phyloP scores from a whole-genome alignment of 129 eudicot species.

The Saussurea involucrata region DNA sequence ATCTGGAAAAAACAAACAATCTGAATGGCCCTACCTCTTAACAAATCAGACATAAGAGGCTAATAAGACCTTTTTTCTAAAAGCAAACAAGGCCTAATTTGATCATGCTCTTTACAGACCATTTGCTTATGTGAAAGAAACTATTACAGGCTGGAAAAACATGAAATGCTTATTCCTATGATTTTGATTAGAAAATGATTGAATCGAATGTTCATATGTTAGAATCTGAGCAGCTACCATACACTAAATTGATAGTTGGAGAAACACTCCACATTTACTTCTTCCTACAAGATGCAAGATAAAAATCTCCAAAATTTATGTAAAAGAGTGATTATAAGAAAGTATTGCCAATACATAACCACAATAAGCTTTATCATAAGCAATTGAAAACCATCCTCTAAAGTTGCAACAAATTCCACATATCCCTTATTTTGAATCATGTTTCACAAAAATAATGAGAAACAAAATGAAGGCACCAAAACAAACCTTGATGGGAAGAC shows the following conservation, averaged over 20 bases:
- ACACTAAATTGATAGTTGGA: not conserved
- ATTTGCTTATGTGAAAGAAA: not conserved
- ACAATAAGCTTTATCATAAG: no score
- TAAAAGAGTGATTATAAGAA: not conserved
- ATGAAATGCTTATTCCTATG: not conserved
- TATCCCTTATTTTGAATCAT: not conserved
- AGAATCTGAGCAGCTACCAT: not conserved
- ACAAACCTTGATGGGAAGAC: conserved; percentile 77
- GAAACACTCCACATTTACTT: not conserved
- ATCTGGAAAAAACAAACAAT: no score
- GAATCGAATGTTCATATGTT: not conserved
- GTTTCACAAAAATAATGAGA: not conserved
- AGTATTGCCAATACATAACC: no score
- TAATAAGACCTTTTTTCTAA: no score
- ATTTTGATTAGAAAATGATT: not conserved
- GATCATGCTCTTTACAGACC: not conserved
- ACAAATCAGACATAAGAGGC: no score
- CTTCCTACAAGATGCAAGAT: not conserved
- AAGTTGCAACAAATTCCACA: not conserved
- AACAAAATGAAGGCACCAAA: conserved; percentile 23
- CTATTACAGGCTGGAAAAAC: not conserved
- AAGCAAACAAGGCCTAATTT: no score
- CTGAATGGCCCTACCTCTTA: no score
- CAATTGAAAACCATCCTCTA: not conserved
- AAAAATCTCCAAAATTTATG: not conserved